Evolutionary conservation across 805 yeast species (phyloP), one percentile per base, ranked within the genome.

Genomic region (Yamadazyma tumulicola): DNA sequence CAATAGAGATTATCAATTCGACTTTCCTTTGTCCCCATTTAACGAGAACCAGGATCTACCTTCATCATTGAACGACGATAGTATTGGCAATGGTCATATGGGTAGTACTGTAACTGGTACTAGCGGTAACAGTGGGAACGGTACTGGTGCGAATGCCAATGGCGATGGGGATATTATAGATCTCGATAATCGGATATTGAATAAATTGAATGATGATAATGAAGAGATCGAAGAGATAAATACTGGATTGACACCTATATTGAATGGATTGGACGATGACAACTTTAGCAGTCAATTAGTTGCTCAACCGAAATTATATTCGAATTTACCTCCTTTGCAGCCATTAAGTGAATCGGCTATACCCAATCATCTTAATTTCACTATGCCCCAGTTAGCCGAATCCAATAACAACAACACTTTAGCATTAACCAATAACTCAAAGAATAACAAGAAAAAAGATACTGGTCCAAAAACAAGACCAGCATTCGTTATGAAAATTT

Each of bases 401-500:
- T 22, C 19, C n/a, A 20, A 27, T 21, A 15, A 22, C 35, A 19
- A 13, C 29, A 26, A 26, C 17, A 9, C 23, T 9, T 11, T 20
- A 9, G 23, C 10, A 9, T 16, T 6, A 8, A 6, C 29, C 7
- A 8, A 32, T 29, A 32, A 14, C n/a, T 5, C n/a, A 17, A 17
- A 6, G 5, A 25, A 13, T 31, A 10, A 19, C 17, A 52, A 53
- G 34, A 56, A 54, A 35, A 61, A 62, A 40, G 69, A 64, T 19
- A 37, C 45, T 1, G 57, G 56, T 2, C 63, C 69, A n/a, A 82
- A 81, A 50, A 52, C 79, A 0, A 67, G 87, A 34, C 95, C 97
- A 1, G 94, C 95, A 0, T 93, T 93, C 63, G 96, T 93, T 7
- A 77, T 81, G 69, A 93, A 93, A 58, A 65, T 93, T 13, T 91